Percentiles rank a stretch among this genome's conserved stretches.
These are phyloP conservation scores for Inga laurina DNA, from an alignment of 306 rosid species.

Conservation along the genomic window DNA sequence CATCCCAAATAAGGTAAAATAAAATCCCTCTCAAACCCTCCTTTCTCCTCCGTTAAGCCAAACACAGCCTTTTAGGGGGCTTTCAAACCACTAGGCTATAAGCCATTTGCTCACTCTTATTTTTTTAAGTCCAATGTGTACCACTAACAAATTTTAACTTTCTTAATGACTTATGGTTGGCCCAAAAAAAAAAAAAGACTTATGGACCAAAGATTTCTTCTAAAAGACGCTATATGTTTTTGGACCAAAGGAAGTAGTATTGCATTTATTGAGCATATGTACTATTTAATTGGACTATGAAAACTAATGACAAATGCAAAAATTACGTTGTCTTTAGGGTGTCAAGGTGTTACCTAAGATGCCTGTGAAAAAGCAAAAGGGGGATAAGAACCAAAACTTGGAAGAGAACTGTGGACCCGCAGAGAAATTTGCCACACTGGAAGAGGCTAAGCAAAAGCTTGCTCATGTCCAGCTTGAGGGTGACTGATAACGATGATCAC, in stretches of 20 bases:
- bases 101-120: too few relatives aligned
- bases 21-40: too few relatives aligned
- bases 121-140: neutral
- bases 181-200: too few relatives aligned
- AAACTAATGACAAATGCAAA: neutral
- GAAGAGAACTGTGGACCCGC: neutral
- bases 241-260: neutral
- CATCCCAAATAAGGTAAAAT: too few relatives aligned
- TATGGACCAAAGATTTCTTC: neutral
- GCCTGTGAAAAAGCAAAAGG: neutral
- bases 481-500: neutral
- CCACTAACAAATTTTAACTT: too few relatives aligned
- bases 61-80: too few relatives aligned
- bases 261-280: neutral
- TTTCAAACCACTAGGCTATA: too few relatives aligned
- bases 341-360: neutral
- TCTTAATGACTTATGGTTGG: too few relatives aligned
- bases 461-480: neutral
- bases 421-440: neutral
- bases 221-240: too few relatives aligned
- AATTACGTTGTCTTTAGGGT: neutral
- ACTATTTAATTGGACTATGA: neutral
- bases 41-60: too few relatives aligned
- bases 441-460: neutral
- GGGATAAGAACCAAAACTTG: neutral